A percentile compares a stretch with the other conserved stretches of the same genome.
These are phyloP conservation scores for Rauvolfia tetraphylla DNA, from an alignment of 257 asterid species.

Conservation along the genomic window DNA sequence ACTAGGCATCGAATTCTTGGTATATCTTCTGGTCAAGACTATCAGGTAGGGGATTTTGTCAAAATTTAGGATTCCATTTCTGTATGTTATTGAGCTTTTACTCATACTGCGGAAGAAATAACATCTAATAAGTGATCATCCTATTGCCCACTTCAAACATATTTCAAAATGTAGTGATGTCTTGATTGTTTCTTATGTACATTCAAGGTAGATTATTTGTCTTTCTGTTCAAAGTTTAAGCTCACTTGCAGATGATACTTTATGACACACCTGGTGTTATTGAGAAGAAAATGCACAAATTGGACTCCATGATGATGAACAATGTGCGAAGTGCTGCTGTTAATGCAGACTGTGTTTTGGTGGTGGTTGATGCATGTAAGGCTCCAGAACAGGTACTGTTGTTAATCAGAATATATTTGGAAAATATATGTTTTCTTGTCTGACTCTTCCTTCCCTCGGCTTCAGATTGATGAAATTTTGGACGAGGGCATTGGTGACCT, in stretches of 20 bases:
- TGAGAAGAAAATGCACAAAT: conserved; percentile 94
- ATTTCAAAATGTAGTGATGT: no score
- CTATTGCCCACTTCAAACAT: not conserved
- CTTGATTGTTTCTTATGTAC: no score
- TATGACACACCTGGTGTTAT: conserved; percentile 98
- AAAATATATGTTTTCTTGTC: not conserved
- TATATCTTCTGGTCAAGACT: conserved; percentile 73
- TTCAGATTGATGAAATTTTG: conserved; percentile 80
- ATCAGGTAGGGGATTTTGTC: conserved; percentile 54
- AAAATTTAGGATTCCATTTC: not conserved
- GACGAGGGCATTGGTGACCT: conserved; percentile 69
- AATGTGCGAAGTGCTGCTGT: conserved; percentile 87
- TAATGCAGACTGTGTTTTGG: conserved; percentile 83
- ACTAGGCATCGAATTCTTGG: conserved; percentile 93
- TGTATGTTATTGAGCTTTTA: not conserved
- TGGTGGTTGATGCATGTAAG: conserved; percentile 88
- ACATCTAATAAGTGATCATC: not conserved
- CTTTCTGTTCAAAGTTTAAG: conserved; percentile 2
- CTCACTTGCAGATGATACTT: conserved; percentile 75
- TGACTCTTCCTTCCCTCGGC: conserved; percentile 10
- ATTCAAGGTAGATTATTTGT: not conserved
- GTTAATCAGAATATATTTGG: not conserved
- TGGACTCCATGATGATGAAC: conserved; percentile 96
- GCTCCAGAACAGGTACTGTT: conserved; percentile 68
- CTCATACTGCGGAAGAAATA: not conserved